Evolutionary conservation across 345 rosid genomes (phyloP).

Genomic region (Salix purpurea): DNA sequence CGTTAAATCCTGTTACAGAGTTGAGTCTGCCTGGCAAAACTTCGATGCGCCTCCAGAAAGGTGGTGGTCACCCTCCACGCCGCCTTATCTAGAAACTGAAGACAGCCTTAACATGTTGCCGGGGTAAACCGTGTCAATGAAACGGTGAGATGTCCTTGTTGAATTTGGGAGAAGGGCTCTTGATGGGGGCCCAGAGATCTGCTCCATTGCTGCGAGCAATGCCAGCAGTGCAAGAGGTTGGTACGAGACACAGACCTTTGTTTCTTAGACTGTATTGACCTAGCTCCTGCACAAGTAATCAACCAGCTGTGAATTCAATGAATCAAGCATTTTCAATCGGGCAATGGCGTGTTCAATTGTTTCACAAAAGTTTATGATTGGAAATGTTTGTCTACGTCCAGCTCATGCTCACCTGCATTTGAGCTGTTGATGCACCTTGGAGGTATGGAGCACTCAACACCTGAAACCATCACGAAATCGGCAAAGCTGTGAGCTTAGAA

Average conservation of each 20-base stretch:
- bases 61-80: background rate
- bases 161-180: constrained; percentile 59
- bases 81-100: background rate
- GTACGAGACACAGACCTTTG: constrained; percentile 85
- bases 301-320: background rate
- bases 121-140: constrained; percentile 10
- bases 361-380: background rate
- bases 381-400: background rate
- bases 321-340: background rate
- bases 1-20: background rate
- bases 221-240: constrained; percentile 63
- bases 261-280: constrained; percentile 58
- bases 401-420: constrained; percentile 46
- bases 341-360: background rate
- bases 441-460: constrained; percentile 95
- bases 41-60: background rate
- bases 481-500: constrained; percentile 4
- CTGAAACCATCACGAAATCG: constrained; percentile 40
- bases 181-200: constrained; percentile 94
- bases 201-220: constrained; percentile 91
- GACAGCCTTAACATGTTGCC: background rate
- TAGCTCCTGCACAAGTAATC: constrained; percentile 36
- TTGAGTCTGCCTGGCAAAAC: background rate
- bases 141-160: constrained; percentile 24
- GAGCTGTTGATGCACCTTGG: constrained; percentile 44